Evolutionary conservation across 2,329 filamentous ascomycete species (phyloP).

Genomic region (Aspergillus sp.): DNA sequence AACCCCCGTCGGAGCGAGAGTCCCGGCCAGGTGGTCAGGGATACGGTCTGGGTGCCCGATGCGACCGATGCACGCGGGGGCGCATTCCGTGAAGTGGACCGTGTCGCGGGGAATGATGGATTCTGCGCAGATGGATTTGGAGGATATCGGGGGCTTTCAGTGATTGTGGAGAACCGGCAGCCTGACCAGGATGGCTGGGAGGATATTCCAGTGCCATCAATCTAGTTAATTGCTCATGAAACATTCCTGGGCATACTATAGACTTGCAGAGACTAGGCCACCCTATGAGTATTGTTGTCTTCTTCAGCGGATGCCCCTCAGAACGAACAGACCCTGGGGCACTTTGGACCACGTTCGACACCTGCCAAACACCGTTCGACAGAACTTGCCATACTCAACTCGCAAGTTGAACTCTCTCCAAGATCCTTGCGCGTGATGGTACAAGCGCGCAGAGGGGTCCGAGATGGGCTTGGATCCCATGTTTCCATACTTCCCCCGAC

Average conservation of each 20-base stretch:
- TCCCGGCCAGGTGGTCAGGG: constrained; percentile 52
- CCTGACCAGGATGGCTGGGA: constrained; percentile 42
- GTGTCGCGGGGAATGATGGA: constrained; percentile 36
- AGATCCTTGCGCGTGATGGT: constrained; percentile 34
- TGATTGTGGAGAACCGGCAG: constrained; percentile 36
- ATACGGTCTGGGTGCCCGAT: constrained; percentile 36
- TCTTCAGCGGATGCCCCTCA: background rate
- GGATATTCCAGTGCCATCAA: background rate
- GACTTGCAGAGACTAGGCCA: background rate
- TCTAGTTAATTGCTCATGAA: background rate
- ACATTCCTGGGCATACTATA: background rate
- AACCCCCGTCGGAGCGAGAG: constrained; percentile 63
- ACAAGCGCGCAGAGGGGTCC: constrained; percentile 31
- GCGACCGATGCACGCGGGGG: constrained; percentile 24
- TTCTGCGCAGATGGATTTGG: constrained; percentile 42
- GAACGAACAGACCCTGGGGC: background rate
- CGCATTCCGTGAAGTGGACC: constrained; percentile 31
- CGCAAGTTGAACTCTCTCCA: constrained; percentile 31
- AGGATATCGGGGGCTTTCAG: constrained; percentile 34
- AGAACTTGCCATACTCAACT: constrained; percentile 35
- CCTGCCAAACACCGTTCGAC: constrained; percentile 33
- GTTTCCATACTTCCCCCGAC: constrained; percentile 30
- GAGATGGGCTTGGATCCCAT: constrained; percentile 36
- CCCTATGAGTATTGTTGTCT: background rate
- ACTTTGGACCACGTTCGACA: constrained; percentile 34